A percentile compares a stretch with the other conserved stretches of the same genome.
Conservation (phyloP, 305 asterid genomes). For the Fraxinus ornus region DNA sequence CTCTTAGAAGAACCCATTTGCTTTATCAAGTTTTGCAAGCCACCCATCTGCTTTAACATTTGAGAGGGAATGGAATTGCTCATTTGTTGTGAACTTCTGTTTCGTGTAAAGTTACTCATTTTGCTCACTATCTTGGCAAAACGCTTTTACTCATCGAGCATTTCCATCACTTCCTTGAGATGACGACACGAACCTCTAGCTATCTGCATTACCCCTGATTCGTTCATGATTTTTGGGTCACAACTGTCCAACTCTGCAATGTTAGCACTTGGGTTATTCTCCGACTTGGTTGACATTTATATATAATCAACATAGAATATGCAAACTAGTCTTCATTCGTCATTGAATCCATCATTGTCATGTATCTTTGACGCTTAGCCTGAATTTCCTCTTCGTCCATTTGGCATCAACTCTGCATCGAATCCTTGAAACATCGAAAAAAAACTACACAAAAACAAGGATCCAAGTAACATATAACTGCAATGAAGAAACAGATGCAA, state of each 20-base stretch:
- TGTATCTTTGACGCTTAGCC: constrained; percentile 78
- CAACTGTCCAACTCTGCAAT: constrained; percentile 84
- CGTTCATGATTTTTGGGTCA: constrained; percentile 77
- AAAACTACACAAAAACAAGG: constrained; percentile 44
- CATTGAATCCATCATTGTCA: constrained; percentile 99
- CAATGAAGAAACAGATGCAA: constrained; percentile 3
- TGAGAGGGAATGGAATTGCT: constrained; percentile 89
- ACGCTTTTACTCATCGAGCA: constrained; percentile 91
- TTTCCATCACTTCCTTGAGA: constrained; percentile 73
- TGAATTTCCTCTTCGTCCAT: constrained; percentile 91
- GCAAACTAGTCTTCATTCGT: constrained; percentile 60
- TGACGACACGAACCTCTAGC: constrained; percentile 85
- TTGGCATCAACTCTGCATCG: constrained; percentile 70
- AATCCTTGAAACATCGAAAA: constrained; percentile 90
- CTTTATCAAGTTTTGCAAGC: constrained; percentile 68
- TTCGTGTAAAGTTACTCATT: constrained; percentile 76
- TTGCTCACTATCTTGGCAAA: constrained; percentile 83
- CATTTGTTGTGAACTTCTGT: constrained; percentile 87
- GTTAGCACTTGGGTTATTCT: neutral
- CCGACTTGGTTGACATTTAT: neutral
- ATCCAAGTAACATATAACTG: neutral
- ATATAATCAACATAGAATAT: no score
- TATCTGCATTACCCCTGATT: constrained; percentile 72
- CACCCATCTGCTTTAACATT: constrained; percentile 96
- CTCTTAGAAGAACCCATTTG: constrained; percentile 27